Conservation (phyloP, 1,284 basidiomycete genomes). For the Boletus holoroseus region DNA sequence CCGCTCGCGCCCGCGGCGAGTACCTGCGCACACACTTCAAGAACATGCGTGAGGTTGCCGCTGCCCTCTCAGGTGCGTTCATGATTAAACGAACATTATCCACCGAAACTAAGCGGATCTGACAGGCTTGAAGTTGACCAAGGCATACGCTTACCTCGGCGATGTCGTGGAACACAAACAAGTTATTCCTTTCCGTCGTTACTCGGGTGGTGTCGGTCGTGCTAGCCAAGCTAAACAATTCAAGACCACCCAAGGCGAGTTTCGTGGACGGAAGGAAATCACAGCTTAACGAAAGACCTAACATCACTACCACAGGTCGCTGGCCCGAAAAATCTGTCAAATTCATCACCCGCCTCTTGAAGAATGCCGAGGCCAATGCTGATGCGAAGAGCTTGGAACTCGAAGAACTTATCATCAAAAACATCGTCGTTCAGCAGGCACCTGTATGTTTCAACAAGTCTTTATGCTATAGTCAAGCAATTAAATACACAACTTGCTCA, state of each 20-base stretch:
- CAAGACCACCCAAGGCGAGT: constrained; percentile 90
- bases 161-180: constrained; percentile 98
- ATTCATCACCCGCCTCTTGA: constrained; percentile 91
- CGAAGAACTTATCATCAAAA: constrained; percentile 92
- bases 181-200: constrained; percentile 95
- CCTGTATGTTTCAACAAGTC: constrained; percentile 55
- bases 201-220: constrained; percentile 95
- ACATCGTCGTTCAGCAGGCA: constrained; percentile 97
- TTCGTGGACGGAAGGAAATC: not conserved
- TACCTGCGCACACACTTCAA: constrained; percentile 99
- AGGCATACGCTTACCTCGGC: constrained; percentile 93
- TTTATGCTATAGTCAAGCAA: not conserved
- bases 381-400: constrained; percentile 95
- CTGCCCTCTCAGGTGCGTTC: constrained; percentile 73
- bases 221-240: constrained; percentile 97
- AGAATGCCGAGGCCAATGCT: constrained; percentile 99
- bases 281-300: not conserved
- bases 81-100: not conserved
- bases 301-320: constrained; percentile 65
- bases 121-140: constrained; percentile 86
- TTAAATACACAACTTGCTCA: constrained; percentile 29
- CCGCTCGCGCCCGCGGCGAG: constrained; percentile 89
- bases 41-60: constrained; percentile 97
- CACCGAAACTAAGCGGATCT: not conserved
- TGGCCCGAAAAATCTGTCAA: constrained; percentile 99